Conservation (phyloP, 2,329 filamentous ascomycete species). For the Aspergillus sp. region DNA sequence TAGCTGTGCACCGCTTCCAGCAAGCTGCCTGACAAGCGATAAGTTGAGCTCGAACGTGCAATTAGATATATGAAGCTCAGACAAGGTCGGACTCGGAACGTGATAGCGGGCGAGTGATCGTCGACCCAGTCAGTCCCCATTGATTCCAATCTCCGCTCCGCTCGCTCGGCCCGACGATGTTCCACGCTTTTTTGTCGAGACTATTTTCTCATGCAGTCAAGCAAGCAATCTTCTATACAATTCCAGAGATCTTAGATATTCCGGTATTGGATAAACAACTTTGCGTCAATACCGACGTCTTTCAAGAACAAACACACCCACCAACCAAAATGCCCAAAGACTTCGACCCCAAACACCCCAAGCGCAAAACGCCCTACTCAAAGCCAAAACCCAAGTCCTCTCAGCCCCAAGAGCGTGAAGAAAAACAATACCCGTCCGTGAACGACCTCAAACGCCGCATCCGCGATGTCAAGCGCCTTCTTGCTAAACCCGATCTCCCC, state of each 20-base stretch:
- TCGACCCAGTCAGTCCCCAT: neutral
- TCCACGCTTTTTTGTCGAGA: neutral
- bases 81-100: neutral
- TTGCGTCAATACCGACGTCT: neutral
- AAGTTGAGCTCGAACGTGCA: neutral
- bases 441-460: conserved; percentile 58
- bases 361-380: conserved; percentile 5
- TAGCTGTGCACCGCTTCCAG: neutral
- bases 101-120: neutral
- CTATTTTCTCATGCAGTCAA: neutral
- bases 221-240: neutral
- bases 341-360: neutral
- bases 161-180: conserved; percentile 2
- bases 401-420: conserved; percentile 13
- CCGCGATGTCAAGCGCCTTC: conserved; percentile 55
- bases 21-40: neutral
- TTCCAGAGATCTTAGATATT: too few species aligned
- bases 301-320: neutral
- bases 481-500: conserved; percentile 51
- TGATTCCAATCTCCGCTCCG: neutral
- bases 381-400: neutral
- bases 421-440: conserved; percentile 36
- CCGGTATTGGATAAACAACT: too few species aligned
- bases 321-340: conserved; percentile 4
- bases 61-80: neutral